Evolutionary conservation across 768 basidiomycete species (phyloP).

Genomic region (Crassisporium funariophilum): DNA sequence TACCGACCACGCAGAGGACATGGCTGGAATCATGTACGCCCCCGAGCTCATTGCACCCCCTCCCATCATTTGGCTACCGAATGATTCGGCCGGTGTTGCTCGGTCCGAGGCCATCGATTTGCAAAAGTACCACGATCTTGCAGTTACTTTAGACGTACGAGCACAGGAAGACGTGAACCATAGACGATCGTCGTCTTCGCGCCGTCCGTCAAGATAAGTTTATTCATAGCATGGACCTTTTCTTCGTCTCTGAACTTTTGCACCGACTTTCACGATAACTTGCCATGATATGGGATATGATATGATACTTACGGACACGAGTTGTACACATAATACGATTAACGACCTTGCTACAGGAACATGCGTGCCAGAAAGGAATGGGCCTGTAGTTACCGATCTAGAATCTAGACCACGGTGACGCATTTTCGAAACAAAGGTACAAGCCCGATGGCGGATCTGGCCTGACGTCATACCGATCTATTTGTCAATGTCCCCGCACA

Average conservation of each 20-base stretch:
- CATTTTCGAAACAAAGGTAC: too few species aligned
- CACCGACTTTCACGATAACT: conserved; percentile 4
- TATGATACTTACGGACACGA: background rate
- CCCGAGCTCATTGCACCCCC: conserved; percentile 78
- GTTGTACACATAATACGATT: too few species aligned
- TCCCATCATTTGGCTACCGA: conserved; percentile 85
- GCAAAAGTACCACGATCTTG: conserved; percentile 70
- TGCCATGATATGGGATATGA: background rate
- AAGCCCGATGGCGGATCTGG: conserved; percentile 8
- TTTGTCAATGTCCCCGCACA: too few species aligned
- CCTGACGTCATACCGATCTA: conserved; percentile 27
- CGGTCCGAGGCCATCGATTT: conserved; percentile 76
- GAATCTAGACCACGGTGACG: too few species aligned
- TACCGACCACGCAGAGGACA: conserved; percentile 75
- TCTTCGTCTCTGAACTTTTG: conserved; percentile 12
- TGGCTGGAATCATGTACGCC: conserved; percentile 78
- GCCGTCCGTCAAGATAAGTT: conserved; percentile 28
- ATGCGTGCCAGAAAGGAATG: background rate
- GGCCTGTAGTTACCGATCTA: too few species aligned
- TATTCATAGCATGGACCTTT: conserved; percentile 4
- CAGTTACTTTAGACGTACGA: conserved; percentile 70
- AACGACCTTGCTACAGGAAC: background rate
- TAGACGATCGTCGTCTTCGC: conserved; percentile 36
- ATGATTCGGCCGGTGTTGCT: conserved; percentile 74
- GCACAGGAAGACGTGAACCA: conserved; percentile 52